A percentile compares a stretch with the other conserved stretches of the same genome.
phyloP scores from a whole-genome alignment of 176 grass and related monocot genomes.

The Oryza longistaminata region DNA sequence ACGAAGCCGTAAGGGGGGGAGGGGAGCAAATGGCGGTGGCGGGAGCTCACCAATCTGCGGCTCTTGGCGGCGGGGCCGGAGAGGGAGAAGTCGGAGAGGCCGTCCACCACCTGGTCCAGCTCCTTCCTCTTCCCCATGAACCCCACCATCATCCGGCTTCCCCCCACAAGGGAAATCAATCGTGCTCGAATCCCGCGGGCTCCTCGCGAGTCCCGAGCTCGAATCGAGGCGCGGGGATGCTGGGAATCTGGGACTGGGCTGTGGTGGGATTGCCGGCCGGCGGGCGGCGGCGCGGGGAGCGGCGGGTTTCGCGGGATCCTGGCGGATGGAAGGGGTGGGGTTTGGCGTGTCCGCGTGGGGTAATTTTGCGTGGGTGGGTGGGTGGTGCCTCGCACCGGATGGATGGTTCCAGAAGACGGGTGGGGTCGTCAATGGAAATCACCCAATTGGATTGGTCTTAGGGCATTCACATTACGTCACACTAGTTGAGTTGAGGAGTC shows the following conservation, averaged over 20 bases:
- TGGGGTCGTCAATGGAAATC: neutral
- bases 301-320: conserved; percentile 30
- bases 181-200: neutral
- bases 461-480: no score
- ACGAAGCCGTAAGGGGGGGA: no score
- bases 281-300: neutral
- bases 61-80: conserved; percentile 59
- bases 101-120: conserved; percentile 56
- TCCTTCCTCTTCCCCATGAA: conserved; percentile 84
- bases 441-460: neutral
- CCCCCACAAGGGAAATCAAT: neutral
- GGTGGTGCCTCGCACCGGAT: neutral
- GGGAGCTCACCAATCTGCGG: conserved; percentile 54
- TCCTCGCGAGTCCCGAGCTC: neutral
- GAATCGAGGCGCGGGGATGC: neutral
- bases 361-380: neutral
- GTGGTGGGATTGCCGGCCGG: neutral
- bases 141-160: conserved; percentile 32
- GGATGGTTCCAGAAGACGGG: conserved; percentile 44
- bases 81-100: conserved; percentile 57
- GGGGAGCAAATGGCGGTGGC: neutral
- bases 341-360: conserved; percentile 9
- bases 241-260: neutral
- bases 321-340: neutral
- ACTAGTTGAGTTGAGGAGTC: no score